Percentiles rank a stretch among this genome's conserved stretches.
Evolutionary conservation across 192 early-diverging fungal genomes (phyloP).

Genomic region (Chytriomyces confervae): DNA sequence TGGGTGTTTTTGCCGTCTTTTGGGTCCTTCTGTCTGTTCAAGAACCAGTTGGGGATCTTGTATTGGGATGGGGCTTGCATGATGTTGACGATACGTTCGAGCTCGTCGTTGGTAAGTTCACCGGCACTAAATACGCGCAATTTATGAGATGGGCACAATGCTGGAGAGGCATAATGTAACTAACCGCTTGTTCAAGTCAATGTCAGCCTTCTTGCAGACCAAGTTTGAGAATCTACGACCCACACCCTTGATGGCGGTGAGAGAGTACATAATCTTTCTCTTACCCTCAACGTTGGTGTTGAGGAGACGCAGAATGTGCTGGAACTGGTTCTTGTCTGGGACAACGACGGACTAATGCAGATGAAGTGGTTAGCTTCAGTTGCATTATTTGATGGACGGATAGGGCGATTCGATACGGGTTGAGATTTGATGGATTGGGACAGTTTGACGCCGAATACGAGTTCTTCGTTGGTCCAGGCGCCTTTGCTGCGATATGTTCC

Average conservation of each 20-base stretch:
- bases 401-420: too few species aligned
- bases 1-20: constrained; percentile 94
- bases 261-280: constrained; percentile 92
- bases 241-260: constrained; percentile 97
- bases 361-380: too few species aligned
- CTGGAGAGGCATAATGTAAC: background rate
- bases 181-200: constrained; percentile 95
- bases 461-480: too few species aligned
- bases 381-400: too few species aligned
- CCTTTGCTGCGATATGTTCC: too few species aligned
- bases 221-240: constrained; percentile 99
- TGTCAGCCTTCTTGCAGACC: constrained; percentile 99
- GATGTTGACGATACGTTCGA: constrained; percentile 97
- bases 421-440: too few species aligned
- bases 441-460: too few species aligned
- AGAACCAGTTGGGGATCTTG: constrained; percentile 99
- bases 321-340: constrained; percentile 90
- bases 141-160: background rate
- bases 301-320: constrained; percentile 97
- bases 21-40: constrained; percentile 99
- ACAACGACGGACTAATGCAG: constrained; percentile 72
- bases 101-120: constrained; percentile 96
- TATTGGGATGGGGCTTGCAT: constrained; percentile 99
- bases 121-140: constrained; percentile 74
- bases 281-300: constrained; percentile 99